Percentiles rank a stretch among this genome's conserved stretches.
These are phyloP conservation scores for Chytriomyces hyalinus DNA, from an alignment of 192 early-diverging fungal genomes.

Conservation along the genomic window DNA sequence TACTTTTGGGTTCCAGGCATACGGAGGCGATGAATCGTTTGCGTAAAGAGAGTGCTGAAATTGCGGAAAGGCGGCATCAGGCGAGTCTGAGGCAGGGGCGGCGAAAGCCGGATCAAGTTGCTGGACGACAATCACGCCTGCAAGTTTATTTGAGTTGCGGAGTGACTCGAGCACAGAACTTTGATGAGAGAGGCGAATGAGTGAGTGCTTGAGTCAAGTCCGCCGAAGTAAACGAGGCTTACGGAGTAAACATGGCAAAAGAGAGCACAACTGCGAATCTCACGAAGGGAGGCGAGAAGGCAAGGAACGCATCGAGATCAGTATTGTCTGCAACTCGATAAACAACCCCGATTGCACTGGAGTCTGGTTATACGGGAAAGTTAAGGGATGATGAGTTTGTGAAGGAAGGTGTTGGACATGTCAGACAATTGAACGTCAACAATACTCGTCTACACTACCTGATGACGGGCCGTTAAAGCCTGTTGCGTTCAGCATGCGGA, in stretches of 20 bases:
- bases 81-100: conserved; percentile 53
- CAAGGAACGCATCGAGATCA: conserved; percentile 59
- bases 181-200: background rate
- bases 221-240: background rate
- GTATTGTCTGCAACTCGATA: conserved; percentile 53
- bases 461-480: conserved; percentile 58
- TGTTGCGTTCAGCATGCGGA: conserved; percentile 62
- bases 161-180: conserved; percentile 58
- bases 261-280: conserved; percentile 68
- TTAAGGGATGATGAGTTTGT: background rate
- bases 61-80: conserved; percentile 70
- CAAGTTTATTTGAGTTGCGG: conserved; percentile 52
- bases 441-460: no score
- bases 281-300: conserved; percentile 31
- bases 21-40: conserved; percentile 45
- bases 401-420: no score
- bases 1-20: conserved; percentile 76
- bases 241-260: conserved; percentile 67
- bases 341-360: conserved; percentile 59
- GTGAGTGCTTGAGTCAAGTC: background rate
- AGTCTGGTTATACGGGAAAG: background rate
- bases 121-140: conserved; percentile 62
- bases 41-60: conserved; percentile 74
- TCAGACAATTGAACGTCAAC: no score
- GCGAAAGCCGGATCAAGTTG: conserved; percentile 25